Percentiles rank a stretch among this genome's conserved stretches.
phyloP scores from a whole-genome alignment of 2,329 filamentous ascomycete genomes.

The Fusarium papillatum region DNA sequence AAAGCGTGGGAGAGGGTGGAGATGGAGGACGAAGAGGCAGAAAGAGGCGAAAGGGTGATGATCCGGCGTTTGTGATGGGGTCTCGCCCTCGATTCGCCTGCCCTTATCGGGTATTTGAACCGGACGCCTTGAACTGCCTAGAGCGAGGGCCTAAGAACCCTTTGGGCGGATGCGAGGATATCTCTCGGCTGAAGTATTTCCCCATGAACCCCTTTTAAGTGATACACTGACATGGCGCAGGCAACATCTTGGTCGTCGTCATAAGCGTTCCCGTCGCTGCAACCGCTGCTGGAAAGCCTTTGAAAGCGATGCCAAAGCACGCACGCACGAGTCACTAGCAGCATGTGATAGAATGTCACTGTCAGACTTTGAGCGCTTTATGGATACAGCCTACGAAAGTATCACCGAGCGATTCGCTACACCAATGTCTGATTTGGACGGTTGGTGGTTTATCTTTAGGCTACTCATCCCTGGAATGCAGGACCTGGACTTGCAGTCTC shows the following conservation, averaged over 20 bases:
- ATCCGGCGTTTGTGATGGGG: not conserved
- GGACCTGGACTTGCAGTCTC: not conserved
- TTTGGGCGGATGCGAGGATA: not conserved
- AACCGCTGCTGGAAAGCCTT: not conserved
- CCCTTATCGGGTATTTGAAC: not conserved
- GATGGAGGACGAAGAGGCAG: not conserved
- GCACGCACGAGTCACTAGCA: not conserved
- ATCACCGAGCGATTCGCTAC: not conserved
- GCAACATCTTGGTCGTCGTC: conserved; percentile 1
- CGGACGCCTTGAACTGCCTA: not conserved
- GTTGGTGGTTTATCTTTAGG: conserved; percentile 6
- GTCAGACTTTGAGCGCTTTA: not conserved
- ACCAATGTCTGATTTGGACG: not conserved
- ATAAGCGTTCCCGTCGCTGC: conserved; percentile 4
- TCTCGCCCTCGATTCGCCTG: not conserved
- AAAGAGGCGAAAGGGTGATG: not conserved
- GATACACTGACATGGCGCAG: not conserved
- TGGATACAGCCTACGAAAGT: not conserved
- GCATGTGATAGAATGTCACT: not conserved
- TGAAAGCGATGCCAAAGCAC: not conserved
- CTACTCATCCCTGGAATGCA: conserved; percentile 1
- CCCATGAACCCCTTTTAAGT: too few species aligned
- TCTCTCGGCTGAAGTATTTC: conserved; percentile 1
- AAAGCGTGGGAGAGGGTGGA: not conserved
- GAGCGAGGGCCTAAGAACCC: not conserved